Evolutionary conservation across 768 basidiomycete species (phyloP).

Genomic region (Lentinus tigrinus): DNA sequence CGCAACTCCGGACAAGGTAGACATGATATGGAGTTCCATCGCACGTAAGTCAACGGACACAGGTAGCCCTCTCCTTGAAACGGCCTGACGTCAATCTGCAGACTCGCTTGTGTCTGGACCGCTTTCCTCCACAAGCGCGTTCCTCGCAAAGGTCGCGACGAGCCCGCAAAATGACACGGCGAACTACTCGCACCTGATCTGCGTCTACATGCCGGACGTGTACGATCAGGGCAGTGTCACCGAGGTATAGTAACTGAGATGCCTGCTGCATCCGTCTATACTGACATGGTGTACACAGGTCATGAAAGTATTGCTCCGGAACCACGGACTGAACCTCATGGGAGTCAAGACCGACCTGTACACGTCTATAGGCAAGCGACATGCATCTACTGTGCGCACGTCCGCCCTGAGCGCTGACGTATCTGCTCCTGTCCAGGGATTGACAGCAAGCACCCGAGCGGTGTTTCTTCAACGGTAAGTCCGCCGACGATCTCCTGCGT

Average conservation of each 20-base stretch:
- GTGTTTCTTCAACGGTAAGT: conserved; percentile 66
- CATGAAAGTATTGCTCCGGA: conserved; percentile 64
- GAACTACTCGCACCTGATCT: conserved; percentile 63
- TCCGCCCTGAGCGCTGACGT: too few relatives aligned
- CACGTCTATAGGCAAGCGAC: conserved; percentile 50
- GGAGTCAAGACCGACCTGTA: conserved; percentile 76
- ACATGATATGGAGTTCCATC: conserved; percentile 59
- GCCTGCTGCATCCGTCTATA: not conserved
- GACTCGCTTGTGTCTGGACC: conserved; percentile 68
- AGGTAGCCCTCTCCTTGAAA: not conserved
- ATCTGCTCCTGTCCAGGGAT: conserved; percentile 42
- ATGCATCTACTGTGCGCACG: not conserved
- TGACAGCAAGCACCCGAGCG: conserved; percentile 76
- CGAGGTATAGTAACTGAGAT: conserved; percentile 37
- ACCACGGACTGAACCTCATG: conserved; percentile 62
- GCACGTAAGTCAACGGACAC: conserved; percentile 45
- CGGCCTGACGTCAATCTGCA: conserved; percentile 22
- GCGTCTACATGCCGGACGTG: conserved; percentile 69
- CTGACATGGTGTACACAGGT: conserved; percentile 40
- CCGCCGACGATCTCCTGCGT: not conserved
- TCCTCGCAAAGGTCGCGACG: conserved; percentile 65
- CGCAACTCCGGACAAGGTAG: conserved; percentile 58
- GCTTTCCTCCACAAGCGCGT: conserved; percentile 55
- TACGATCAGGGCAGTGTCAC: conserved; percentile 61
- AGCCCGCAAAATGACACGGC: conserved; percentile 46